phyloP scores from a whole-genome alignment of 805 yeast species.

The Saccharomycopsis sp. region DNA sequence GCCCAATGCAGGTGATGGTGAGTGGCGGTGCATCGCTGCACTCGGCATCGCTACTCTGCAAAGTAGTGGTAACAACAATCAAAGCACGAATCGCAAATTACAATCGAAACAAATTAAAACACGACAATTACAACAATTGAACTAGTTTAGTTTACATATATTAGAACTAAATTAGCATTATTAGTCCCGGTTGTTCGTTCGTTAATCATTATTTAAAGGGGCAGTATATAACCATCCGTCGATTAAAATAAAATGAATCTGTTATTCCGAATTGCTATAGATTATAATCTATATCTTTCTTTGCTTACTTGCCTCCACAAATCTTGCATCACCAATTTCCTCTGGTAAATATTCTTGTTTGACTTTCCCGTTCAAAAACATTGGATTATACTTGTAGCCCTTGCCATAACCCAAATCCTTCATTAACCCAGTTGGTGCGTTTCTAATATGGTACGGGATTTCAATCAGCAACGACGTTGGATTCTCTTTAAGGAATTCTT shows the following conservation, averaged over 20 bases:
- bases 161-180: no score
- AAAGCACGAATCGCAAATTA: no score
- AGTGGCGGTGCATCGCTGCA: no score
- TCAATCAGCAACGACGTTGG: slow-evolving; percentile 21
- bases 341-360: slow-evolving; percentile 72
- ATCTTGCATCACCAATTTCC: slow-evolving; percentile 40
- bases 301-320: slow-evolving; percentile 40
- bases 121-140: no score
- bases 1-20: no score
- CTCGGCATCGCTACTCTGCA: no score
- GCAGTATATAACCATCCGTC: neutral
- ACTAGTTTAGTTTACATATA: no score
- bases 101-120: no score
- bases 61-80: no score
- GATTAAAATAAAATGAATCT: neutral
- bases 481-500: slow-evolving; percentile 22
- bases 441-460: slow-evolving; percentile 73
- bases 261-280: neutral
- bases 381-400: slow-evolving; percentile 86
- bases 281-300: no score
- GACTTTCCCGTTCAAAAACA: slow-evolving; percentile 63
- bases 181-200: no score
- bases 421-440: slow-evolving; percentile 94
- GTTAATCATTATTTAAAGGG: neutral
- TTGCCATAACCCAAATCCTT: slow-evolving; percentile 78